phyloP scores from a whole-genome alignment of 257 asterid species.

The Galeopsis tetrahit region DNA sequence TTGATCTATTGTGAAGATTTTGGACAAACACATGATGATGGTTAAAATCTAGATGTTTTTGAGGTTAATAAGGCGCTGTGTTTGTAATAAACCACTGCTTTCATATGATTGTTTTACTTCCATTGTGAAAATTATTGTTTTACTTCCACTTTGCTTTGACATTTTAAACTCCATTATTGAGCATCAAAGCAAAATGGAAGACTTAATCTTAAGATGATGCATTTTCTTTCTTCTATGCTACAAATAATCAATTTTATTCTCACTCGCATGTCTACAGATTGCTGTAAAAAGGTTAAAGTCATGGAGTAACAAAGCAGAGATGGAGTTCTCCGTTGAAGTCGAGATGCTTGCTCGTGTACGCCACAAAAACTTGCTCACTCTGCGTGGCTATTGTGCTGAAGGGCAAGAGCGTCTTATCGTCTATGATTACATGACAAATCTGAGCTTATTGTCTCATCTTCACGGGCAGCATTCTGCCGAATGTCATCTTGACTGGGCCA shows the following conservation, averaged over 20 bases:
- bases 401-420: constrained; percentile 96
- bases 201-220: constrained; percentile 10
- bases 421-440: constrained; percentile 84
- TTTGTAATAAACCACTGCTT: not conserved
- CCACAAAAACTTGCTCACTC: constrained; percentile 75
- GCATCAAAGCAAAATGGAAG: constrained; percentile 16
- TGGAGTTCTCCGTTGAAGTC: constrained; percentile 86
- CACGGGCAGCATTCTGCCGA: constrained; percentile 93
- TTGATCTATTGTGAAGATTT: not conserved
- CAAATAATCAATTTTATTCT: constrained; percentile 21
- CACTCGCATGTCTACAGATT: constrained; percentile 52
- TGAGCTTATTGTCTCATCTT: constrained; percentile 87
- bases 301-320: constrained; percentile 90
- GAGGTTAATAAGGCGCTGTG: not conserved
- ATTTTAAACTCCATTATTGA: constrained; percentile 9
- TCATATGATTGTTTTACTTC: not conserved
- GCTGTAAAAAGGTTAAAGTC: constrained; percentile 92
- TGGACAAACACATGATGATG: not conserved
- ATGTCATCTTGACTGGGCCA: constrained; percentile 79
- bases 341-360: constrained; percentile 90
- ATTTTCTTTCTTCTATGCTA: constrained; percentile 14
- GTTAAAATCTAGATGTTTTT: not conserved
- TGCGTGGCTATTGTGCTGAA: constrained; percentile 91
- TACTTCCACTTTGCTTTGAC: not conserved
- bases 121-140: too few relatives aligned